These are phyloP conservation scores for Tolypocladium nubicola DNA, from an alignment of 2,329 filamentous ascomycete genomes.

Conservation along the genomic window DNA sequence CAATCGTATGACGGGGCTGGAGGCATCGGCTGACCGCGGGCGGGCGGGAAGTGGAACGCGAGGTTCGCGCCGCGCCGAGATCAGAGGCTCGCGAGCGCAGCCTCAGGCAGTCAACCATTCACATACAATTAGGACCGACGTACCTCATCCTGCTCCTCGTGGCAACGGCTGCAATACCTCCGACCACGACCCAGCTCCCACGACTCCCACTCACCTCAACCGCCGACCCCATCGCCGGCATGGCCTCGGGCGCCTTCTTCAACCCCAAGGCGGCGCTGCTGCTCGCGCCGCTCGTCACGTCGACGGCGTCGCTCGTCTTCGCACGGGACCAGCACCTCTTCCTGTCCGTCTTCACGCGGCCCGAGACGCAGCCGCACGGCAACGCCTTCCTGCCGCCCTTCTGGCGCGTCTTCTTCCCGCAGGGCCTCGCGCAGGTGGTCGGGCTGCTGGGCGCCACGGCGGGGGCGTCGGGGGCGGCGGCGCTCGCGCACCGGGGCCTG, in stretches of 20 bases:
- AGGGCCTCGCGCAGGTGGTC: constrained; percentile 21
- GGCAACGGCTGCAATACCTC: neutral
- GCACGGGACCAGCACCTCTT: constrained; percentile 33
- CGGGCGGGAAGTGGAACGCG: neutral
- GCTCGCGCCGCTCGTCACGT: constrained; percentile 33
- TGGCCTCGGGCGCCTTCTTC: constrained; percentile 27
- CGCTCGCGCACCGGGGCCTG: constrained; percentile 11
- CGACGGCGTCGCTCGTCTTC: constrained; percentile 33
- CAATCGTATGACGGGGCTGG: neutral
- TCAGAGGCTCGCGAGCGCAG: too few species aligned
- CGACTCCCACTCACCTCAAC: neutral
- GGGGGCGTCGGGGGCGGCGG: constrained; percentile 14
- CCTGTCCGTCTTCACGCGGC: constrained; percentile 23
- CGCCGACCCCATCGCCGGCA: constrained; percentile 5
- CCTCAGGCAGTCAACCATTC: too few species aligned
- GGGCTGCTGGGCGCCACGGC: constrained; percentile 23
- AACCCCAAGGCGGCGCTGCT: constrained; percentile 27
- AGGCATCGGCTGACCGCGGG: neutral
- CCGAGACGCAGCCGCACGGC: constrained; percentile 15
- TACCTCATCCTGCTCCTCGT: too few species aligned
- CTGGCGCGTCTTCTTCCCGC: constrained; percentile 29
- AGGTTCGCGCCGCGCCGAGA: neutral
- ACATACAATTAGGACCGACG: too few species aligned
- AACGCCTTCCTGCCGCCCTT: constrained; percentile 30
- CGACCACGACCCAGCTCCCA: neutral